These are phyloP conservation scores for Tritrichomonas foetus DNA, from an alignment of 208 protist genomes.

Conservation along the genomic window DNA sequence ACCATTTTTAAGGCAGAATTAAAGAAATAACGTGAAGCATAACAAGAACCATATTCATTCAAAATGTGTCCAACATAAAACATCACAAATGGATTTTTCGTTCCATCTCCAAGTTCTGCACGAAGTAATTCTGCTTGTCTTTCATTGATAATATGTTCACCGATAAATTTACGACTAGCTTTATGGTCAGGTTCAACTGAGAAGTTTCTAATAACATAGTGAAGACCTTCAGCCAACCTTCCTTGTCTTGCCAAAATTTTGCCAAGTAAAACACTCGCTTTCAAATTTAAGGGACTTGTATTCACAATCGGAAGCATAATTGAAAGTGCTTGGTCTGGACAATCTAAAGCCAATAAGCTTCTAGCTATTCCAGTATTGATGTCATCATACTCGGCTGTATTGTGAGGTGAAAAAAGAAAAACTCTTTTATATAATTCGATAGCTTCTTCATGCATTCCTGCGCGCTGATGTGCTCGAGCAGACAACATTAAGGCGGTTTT, in stretches of 20 bases:
- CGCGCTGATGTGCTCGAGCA: not conserved
- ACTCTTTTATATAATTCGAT: not conserved
- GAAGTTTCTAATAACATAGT: not conserved
- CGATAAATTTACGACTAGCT: not conserved
- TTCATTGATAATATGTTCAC: not conserved
- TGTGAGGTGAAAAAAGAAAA: not conserved
- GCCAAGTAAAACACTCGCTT: not conserved
- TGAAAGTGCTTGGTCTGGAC: not conserved
- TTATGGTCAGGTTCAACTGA: conserved; percentile 17
- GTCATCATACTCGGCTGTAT: not conserved
- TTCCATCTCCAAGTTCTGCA: conserved; percentile 3
- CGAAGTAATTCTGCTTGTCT: not conserved
- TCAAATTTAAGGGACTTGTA: not conserved
- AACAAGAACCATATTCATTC: not conserved
- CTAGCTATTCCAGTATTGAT: not conserved
- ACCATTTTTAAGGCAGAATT: not conserved
- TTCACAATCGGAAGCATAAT: not conserved
- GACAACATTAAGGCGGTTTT: not conserved
- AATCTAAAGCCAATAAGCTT: not conserved
- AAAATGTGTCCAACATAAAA: conserved; percentile 11
- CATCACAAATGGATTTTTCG: not conserved
- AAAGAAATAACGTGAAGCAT: not conserved
- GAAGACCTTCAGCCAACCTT: not conserved
- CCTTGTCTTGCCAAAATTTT: not conserved
- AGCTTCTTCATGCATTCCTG: not conserved